These are phyloP conservation scores for Xylaria acuta DNA, from an alignment of 495 filamentous ascomycete species.

Conservation along the genomic window DNA sequence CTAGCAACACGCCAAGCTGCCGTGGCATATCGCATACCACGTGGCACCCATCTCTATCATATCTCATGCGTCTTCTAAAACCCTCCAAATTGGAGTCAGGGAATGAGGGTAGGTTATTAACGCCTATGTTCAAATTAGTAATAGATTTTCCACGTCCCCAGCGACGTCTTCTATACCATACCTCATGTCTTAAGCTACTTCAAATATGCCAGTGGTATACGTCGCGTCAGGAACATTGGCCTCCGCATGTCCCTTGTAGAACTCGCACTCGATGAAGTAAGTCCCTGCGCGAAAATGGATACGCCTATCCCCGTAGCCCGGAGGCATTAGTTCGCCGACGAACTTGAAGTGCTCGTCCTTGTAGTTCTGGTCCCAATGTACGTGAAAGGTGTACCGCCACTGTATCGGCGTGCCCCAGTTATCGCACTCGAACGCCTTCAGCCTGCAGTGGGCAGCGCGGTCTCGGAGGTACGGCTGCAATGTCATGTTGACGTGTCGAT, in stretches of 20 bases:
- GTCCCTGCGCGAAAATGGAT: not conserved
- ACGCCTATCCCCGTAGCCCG: not conserved
- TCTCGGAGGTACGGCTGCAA: not conserved
- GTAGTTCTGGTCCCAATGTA: not conserved
- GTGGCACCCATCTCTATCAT: not conserved
- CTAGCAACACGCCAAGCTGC: not conserved
- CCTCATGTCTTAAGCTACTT: not conserved
- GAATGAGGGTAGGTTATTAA: not conserved
- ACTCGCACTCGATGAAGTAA: slow-evolving; percentile 6
- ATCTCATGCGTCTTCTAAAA: not conserved
- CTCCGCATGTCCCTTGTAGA: slow-evolving; percentile 18
- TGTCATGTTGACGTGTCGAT: not conserved
- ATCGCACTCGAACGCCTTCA: slow-evolving; percentile 7
- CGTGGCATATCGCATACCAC: not conserved
- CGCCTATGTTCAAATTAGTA: not conserved
- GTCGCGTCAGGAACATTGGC: not conserved
- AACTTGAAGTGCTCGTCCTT: slow-evolving; percentile 10
- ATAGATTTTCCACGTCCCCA: not conserved
- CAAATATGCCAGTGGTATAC: not conserved
- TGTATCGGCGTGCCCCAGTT: not conserved
- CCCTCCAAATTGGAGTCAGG: not conserved
- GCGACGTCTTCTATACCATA: not conserved
- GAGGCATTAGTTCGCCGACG: not conserved
- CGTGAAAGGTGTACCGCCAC: slow-evolving; percentile 16
- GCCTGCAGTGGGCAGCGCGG: not conserved